Evolutionary conservation across 345 rosid genomes (phyloP), one percentile per base, ranked within the genome.

Genomic region (Murraya paniculata): DNA sequence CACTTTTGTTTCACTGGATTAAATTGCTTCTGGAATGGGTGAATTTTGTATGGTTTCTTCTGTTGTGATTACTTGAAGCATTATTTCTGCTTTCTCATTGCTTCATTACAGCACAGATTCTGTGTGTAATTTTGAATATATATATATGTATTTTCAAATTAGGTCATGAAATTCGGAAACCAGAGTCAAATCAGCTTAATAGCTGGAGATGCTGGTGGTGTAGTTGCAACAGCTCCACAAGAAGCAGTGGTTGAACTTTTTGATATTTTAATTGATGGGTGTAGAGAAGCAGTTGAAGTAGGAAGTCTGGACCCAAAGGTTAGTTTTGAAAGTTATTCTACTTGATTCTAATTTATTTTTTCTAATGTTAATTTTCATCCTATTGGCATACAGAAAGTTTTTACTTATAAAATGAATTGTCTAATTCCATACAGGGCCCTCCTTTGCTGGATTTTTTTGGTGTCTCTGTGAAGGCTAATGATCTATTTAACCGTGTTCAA

Each of bases 361-460:
- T 36, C 56, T 31, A 59, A 18, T 45, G 56, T 22, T n/a, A 30
- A 14, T 48, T 14, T 56, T 31, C 10, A 66, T 59, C 60, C 28
- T 70, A 19, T 22, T 58, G 58, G 18, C n/a, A 11, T 25, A 38
- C n/a, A 21, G 30, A 13, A 31, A 24, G 62, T 55, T 56, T 73
- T 39, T 11, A 3, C 4, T 35, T 7, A 5, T 59, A 7, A 39
- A 19, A 16, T 30, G 65, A 58, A 27, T 9, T 41, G 22, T 78
- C 64, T 72, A 72, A 33, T 78, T 66, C 31, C 56, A 50, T 86
- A 60, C 77, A 97, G 99, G 99, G 98, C 31, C 96, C 98, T 38
- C 94, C 98, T 71, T 80, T 94, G 83, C 84, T 97, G 84, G 98
- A 97, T 80, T 97, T 94, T 87, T 97, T 97, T 88, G 99, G 99